phyloP scores from a whole-genome alignment of 2,329 filamentous ascomycete genomes.

The Talaromyces sp. region DNA sequence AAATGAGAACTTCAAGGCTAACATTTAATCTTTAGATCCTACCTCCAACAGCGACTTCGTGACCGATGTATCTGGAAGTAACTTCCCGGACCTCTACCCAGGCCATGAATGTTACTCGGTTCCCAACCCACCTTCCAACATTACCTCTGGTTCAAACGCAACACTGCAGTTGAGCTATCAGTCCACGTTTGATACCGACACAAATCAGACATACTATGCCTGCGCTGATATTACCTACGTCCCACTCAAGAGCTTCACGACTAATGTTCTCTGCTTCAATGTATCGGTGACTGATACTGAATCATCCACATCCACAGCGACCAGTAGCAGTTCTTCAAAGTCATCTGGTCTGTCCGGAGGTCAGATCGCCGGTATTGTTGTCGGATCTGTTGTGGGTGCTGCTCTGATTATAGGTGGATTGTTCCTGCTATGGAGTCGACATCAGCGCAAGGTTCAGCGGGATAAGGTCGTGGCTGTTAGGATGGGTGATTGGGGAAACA shows the following conservation, averaged over 20 bases:
- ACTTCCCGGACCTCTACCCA: slow-evolving; percentile 43
- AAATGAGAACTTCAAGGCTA: not conserved
- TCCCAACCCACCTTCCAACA: slow-evolving; percentile 36
- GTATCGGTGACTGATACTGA: slow-evolving; percentile 39
- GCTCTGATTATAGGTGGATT: slow-evolving; percentile 19
- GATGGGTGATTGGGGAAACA: slow-evolving; percentile 11
- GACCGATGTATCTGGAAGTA: slow-evolving; percentile 26
- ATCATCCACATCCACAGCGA: slow-evolving; percentile 14
- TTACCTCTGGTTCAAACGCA: slow-evolving; percentile 45
- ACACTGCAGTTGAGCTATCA: slow-evolving; percentile 52
- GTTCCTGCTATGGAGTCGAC: slow-evolving; percentile 16
- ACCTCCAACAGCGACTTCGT: slow-evolving; percentile 44
- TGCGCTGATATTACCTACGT: slow-evolving; percentile 53
- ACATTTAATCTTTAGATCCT: slow-evolving; percentile 36
- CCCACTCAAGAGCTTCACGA: slow-evolving; percentile 42
- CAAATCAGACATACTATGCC: slow-evolving; percentile 50
- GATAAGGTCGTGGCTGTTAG: slow-evolving; percentile 15
- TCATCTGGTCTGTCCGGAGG: slow-evolving; percentile 39
- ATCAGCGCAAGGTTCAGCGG: slow-evolving; percentile 11
- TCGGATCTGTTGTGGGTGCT: slow-evolving; percentile 28
- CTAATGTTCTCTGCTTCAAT: slow-evolving; percentile 51
- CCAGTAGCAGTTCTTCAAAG: slow-evolving; percentile 14
- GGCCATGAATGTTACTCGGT: slow-evolving; percentile 52
- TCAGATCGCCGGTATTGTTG: slow-evolving; percentile 48
- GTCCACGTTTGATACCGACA: slow-evolving; percentile 44